Evolutionary conservation across 495 filamentous ascomycete species (phyloP).

Genomic region (Penicillium samsonianum): DNA sequence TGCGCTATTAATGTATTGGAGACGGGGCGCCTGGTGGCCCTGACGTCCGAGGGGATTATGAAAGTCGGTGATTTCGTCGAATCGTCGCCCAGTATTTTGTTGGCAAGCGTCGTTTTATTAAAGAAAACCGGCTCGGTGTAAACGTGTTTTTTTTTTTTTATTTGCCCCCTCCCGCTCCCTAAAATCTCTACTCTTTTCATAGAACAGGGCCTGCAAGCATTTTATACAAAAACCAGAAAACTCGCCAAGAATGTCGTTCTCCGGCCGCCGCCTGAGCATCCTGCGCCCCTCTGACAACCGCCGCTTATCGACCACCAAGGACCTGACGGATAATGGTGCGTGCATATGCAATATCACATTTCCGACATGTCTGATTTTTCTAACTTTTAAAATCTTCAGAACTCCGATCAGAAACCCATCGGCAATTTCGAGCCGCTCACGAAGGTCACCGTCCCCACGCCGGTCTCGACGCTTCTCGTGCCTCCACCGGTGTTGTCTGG

Average conservation of each 20-base stretch:
- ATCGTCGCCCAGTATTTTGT: conserved; percentile 23
- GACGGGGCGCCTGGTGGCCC: not conserved
- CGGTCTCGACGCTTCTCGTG: conserved; percentile 80
- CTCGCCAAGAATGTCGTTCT: conserved; percentile 50
- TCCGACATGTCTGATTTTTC: conserved; percentile 9
- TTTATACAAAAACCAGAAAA: not conserved
- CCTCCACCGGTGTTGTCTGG: conserved; percentile 84
- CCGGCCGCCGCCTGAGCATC: conserved; percentile 50
- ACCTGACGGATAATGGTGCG: conserved; percentile 45
- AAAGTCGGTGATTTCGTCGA: conserved; percentile 29
- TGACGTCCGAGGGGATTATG: not conserved
- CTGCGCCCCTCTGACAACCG: conserved; percentile 42
- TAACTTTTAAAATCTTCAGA: conserved; percentile 43
- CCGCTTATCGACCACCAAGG: conserved; percentile 43
- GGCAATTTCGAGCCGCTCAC: conserved; percentile 81
- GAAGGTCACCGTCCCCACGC: conserved; percentile 88
- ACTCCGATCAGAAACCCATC: conserved; percentile 75
- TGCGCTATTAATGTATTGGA: not conserved
- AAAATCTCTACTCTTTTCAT: not conserved
- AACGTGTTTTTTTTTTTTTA: not conserved
- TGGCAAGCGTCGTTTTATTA: conserved; percentile 1
- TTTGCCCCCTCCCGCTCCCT: conserved; percentile 3
- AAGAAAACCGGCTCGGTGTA: not conserved
- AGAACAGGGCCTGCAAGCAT: not conserved
- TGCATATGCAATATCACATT: conserved; percentile 1